Evolutionary conservation across 371 early-diverging fungal genomes (phyloP).

Genomic region (Blakeslea trispora): DNA sequence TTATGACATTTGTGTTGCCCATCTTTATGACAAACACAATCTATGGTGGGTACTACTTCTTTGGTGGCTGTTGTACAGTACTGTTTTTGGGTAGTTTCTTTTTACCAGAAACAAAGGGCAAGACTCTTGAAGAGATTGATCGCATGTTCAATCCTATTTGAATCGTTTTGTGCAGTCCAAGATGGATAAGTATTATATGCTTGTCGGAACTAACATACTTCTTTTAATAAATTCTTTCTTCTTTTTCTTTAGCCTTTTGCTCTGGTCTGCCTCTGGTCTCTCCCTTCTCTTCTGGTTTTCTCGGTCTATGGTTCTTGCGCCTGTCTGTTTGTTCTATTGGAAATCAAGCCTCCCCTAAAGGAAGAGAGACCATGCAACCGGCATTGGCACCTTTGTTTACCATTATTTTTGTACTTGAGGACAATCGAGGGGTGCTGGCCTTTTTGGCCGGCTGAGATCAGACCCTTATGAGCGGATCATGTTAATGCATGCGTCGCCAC

Average conservation of each 20-base stretch:
- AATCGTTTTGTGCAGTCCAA: neutral
- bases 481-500: conserved; percentile 51
- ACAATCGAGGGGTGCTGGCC: conserved; percentile 36
- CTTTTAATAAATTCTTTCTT: neutral
- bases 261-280: neutral
- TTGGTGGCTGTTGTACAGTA: conserved; percentile 46
- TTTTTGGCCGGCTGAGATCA: conserved; percentile 39
- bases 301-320: neutral
- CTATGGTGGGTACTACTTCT: conserved; percentile 60
- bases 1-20: conserved; percentile 47
- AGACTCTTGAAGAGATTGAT: conserved; percentile 60
- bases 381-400: conserved; percentile 9
- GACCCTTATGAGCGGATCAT: conserved; percentile 50
- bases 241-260: neutral
- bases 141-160: conserved; percentile 48
- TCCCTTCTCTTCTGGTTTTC: neutral
- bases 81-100: conserved; percentile 46
- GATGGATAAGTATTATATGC: no score
- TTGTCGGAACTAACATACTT: no score
- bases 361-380: conserved; percentile 12
- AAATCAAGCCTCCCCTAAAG: neutral
- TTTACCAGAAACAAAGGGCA: conserved; percentile 58
- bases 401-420: conserved; percentile 20
- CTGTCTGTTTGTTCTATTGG: conserved; percentile 1
- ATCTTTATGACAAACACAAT: conserved; percentile 58